Evolutionary conservation across 179 eudicot species (phyloP).

Genomic region (Sideroxylon spinosum): DNA sequence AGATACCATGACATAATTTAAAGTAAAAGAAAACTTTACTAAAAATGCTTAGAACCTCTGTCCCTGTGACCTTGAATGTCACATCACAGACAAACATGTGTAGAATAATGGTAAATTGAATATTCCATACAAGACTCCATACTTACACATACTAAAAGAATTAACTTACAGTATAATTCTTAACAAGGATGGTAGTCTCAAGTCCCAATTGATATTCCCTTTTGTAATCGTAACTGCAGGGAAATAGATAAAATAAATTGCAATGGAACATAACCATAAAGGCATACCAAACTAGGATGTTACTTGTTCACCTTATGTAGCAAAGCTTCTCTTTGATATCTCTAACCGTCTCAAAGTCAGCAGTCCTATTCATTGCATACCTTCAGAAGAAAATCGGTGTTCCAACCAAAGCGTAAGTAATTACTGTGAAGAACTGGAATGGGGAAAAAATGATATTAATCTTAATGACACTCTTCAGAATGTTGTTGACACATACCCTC

Average conservation of each 20-base stretch:
- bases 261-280: background rate
- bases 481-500: conserved; percentile 65
- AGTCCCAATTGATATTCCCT: conserved; percentile 97
- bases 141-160: conserved; percentile 9
- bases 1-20: background rate
- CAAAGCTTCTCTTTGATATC: conserved; percentile 97
- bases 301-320: conserved; percentile 63
- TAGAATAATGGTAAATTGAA: background rate
- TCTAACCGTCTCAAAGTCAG: conserved; percentile 96
- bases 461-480: conserved; percentile 20
- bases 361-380: conserved; percentile 88
- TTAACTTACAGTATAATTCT: conserved; percentile 83
- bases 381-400: conserved; percentile 38
- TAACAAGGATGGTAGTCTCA: conserved; percentile 93
- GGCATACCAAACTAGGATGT: conserved; percentile 2
- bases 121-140: background rate
- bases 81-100: background rate
- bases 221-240: conserved; percentile 92
- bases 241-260: conserved; percentile 6
- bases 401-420: conserved; percentile 14
- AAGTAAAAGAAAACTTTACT: background rate
- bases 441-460: conserved; percentile 14
- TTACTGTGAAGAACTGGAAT: background rate
- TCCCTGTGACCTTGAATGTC: background rate
- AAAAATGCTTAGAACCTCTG: background rate